Evolutionary conservation across 1,139 yeast genomes (phyloP).

Genomic region (Yamadazyma triangularis): DNA sequence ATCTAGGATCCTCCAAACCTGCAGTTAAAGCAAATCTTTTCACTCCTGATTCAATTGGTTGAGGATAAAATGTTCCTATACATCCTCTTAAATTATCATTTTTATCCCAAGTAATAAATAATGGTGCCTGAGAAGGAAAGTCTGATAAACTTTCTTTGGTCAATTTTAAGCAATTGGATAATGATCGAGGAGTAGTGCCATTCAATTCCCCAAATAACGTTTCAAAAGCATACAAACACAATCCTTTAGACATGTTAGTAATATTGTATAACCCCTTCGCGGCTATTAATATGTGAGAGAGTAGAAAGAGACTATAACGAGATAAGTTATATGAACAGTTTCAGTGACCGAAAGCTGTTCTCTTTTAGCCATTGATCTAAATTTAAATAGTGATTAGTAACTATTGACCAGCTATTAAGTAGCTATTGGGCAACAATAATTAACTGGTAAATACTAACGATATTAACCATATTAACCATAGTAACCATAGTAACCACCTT

Average conservation of each 20-base stretch:
- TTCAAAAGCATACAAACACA: conserved; percentile 39
- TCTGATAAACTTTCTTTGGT: conserved; percentile 16
- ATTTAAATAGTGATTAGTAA: too few relatives aligned
- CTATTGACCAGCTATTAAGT: too few relatives aligned
- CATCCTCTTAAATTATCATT: conserved; percentile 70
- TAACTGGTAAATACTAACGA: too few relatives aligned
- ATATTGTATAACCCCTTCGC: too few relatives aligned
- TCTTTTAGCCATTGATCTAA: too few relatives aligned
- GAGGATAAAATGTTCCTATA: conserved; percentile 72
- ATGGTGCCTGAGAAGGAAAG: conserved; percentile 48
- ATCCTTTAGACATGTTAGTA: conserved; percentile 35
- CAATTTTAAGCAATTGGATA: conserved; percentile 14
- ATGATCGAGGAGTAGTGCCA: conserved; percentile 12
- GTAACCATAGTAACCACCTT: too few relatives aligned
- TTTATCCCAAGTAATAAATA: conserved; percentile 87
- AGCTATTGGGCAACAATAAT: too few relatives aligned
- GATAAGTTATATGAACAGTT: too few relatives aligned
- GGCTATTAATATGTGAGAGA: too few relatives aligned
- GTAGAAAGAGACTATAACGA: too few relatives aligned
- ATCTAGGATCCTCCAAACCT: conserved; percentile 72
- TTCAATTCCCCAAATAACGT: conserved; percentile 20
- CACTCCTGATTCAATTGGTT: conserved; percentile 53
- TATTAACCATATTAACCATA: too few relatives aligned
- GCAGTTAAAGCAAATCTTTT: conserved; percentile 60
- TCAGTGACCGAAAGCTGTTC: too few relatives aligned